Percentiles rank a stretch among this genome's conserved stretches.
These are phyloP conservation scores for Podila epicladia DNA, from an alignment of 192 early-diverging fungal genomes.

Conservation along the genomic window DNA sequence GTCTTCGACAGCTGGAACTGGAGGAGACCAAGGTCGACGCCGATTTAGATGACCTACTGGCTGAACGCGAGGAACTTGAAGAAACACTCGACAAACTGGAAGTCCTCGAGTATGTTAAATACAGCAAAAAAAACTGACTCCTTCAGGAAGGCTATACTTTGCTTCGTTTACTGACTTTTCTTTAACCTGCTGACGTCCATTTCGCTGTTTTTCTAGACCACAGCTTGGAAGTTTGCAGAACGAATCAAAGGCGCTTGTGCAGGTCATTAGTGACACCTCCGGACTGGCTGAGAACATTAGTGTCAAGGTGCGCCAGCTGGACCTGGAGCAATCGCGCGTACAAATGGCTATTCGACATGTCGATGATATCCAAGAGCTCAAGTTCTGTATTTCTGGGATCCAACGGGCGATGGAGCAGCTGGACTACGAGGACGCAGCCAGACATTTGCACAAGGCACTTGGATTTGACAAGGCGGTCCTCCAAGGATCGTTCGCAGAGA, in stretches of 20 bases:
- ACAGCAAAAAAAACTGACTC: neutral
- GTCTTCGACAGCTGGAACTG: constrained; percentile 63
- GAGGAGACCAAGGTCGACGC: constrained; percentile 72
- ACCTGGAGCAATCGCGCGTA: constrained; percentile 82
- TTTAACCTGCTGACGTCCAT: neutral
- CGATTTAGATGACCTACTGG: constrained; percentile 66
- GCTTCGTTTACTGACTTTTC: too few relatives aligned
- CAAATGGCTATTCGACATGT: constrained; percentile 74
- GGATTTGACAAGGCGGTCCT: constrained; percentile 66
- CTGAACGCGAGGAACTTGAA: constrained; percentile 57
- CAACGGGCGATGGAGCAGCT: constrained; percentile 65
- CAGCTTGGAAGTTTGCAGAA: constrained; percentile 60
- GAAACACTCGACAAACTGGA: constrained; percentile 62
- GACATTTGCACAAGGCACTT: constrained; percentile 68
- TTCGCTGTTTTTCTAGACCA: constrained; percentile 48
- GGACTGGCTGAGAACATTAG: constrained; percentile 84
- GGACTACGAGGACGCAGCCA: constrained; percentile 79
- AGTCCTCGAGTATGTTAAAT: constrained; percentile 55
- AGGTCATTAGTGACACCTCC: constrained; percentile 72
- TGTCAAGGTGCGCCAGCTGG: constrained; percentile 85
- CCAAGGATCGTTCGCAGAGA: constrained; percentile 69
- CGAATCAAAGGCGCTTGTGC: constrained; percentile 58
- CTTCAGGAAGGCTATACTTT: too few relatives aligned
- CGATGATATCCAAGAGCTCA: constrained; percentile 78
- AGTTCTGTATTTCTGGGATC: constrained; percentile 74